Conservation (phyloP, 2,329 filamentous ascomycete genomes). For the Arthrinium puccinioides region DNA sequence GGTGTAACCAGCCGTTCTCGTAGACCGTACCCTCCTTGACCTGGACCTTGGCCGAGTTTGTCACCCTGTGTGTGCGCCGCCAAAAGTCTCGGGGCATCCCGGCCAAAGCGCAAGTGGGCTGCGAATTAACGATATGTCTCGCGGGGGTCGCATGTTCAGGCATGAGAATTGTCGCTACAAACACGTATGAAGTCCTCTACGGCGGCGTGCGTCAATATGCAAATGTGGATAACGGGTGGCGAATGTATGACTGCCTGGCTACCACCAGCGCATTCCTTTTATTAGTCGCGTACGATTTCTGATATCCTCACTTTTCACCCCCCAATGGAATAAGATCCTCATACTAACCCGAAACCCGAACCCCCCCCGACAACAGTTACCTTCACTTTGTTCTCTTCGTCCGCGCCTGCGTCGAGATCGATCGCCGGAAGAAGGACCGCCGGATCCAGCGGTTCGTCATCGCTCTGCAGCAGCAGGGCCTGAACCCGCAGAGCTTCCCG, state of each 20-base stretch:
- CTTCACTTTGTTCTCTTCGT: conserved; percentile 18
- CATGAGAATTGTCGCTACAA: too few relatives aligned
- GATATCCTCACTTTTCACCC: neutral
- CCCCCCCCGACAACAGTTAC: conserved; percentile 7
- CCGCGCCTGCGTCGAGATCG: conserved; percentile 19
- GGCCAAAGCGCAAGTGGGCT: conserved; percentile 18
- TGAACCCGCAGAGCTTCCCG: too few relatives aligned
- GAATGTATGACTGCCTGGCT: too few relatives aligned
- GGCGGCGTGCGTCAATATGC: too few relatives aligned
- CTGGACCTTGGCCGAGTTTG: conserved; percentile 19
- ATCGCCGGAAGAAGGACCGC: conserved; percentile 12
- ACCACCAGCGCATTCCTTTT: too few relatives aligned
- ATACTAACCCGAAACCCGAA: neutral
- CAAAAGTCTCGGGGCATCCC: conserved; percentile 14
- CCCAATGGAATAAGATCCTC: too few relatives aligned
- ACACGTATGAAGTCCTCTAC: too few relatives aligned
- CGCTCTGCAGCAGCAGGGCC: conserved; percentile 12
- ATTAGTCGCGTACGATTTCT: too few relatives aligned
- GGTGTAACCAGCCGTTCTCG: too few relatives aligned
- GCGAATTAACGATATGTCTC: conserved; percentile 16
- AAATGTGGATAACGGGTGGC: too few relatives aligned
- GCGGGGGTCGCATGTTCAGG: too few relatives aligned
- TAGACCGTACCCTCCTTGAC: conserved; percentile 8
- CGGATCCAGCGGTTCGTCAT: conserved; percentile 11
- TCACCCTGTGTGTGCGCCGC: conserved; percentile 14